These are phyloP conservation scores for Alternaria ethzedia DNA, from an alignment of 2,329 filamentous ascomycete genomes.

Conservation along the genomic window DNA sequence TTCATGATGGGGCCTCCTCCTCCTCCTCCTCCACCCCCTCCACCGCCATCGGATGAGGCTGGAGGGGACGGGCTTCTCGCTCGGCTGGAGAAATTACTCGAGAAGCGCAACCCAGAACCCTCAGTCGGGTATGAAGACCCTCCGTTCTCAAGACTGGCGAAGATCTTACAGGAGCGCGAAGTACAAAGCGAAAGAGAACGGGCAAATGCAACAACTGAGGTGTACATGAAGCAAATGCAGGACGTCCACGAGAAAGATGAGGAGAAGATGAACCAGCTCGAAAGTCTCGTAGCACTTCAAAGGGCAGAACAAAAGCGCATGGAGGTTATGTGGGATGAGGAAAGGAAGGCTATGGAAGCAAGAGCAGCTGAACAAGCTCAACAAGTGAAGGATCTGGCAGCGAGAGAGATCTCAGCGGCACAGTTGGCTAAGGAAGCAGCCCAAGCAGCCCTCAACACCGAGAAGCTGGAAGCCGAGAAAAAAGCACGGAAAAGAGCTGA, in stretches of 20 bases:
- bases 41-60: too few relatives aligned
- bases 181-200: conserved; percentile 1
- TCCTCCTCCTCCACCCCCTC: neutral
- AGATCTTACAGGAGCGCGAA: conserved; percentile 13
- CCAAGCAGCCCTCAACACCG: neutral
- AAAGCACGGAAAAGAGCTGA: neutral
- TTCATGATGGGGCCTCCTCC: too few relatives aligned
- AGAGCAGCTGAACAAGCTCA: neutral
- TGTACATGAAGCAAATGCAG: conserved; percentile 3
- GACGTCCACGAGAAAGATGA: neutral
- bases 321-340: neutral
- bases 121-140: neutral
- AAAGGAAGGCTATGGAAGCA: neutral
- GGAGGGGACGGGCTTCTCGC: neutral
- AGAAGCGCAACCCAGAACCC: neutral
- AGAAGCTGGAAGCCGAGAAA: neutral
- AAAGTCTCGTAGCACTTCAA: neutral
- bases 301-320: neutral
- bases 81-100: neutral
- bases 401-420: neutral
- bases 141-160: conserved; percentile 10
- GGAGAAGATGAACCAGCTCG: neutral
- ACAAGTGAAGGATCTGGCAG: neutral
- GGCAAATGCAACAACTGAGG: conserved; percentile 2
- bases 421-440: neutral